phyloP scores from a whole-genome alignment of 2,329 filamentous ascomycete species.

The Exophiala xenobiotica region DNA sequence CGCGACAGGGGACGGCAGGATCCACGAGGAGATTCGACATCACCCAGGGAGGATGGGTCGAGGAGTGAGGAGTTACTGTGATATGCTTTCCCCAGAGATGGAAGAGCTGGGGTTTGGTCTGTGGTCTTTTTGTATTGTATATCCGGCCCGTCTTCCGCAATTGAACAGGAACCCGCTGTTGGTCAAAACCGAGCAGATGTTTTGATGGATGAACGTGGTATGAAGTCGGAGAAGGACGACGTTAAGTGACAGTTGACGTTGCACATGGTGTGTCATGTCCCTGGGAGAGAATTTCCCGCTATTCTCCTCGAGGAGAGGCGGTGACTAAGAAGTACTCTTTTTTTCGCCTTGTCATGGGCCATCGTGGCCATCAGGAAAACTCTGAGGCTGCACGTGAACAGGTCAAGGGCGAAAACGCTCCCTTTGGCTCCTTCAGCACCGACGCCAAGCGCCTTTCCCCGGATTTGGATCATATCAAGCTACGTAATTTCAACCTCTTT shows the following conservation, averaged over 20 bases:
- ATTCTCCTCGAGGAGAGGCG: too few species aligned
- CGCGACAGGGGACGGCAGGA: constrained; percentile 17
- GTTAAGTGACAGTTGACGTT: constrained; percentile 1
- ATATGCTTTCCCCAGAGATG: background rate
- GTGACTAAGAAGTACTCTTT: too few species aligned
- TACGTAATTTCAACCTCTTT: constrained; percentile 21
- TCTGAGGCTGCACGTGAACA: constrained; percentile 15
- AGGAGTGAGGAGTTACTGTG: constrained; percentile 8
- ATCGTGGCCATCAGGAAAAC: constrained; percentile 12
- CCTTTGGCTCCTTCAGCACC: too few species aligned
- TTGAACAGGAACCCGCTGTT: too few species aligned
- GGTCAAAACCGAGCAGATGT: background rate
- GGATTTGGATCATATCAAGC: constrained; percentile 11
- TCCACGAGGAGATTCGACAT: constrained; percentile 19
- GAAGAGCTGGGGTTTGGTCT: background rate
- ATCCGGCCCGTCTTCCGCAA: too few species aligned
- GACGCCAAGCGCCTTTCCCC: constrained; percentile 5
- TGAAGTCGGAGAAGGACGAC: constrained; percentile 11
- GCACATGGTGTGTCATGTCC: background rate
- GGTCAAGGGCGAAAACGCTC: background rate
- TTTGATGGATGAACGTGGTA: background rate
- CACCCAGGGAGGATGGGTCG: constrained; percentile 24
- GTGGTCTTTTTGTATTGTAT: background rate
- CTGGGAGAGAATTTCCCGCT: background rate
- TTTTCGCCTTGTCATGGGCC: background rate